Evolutionary conservation across 192 early-diverging fungal species (phyloP).

Genomic region (Chytriomyces sp.): DNA sequence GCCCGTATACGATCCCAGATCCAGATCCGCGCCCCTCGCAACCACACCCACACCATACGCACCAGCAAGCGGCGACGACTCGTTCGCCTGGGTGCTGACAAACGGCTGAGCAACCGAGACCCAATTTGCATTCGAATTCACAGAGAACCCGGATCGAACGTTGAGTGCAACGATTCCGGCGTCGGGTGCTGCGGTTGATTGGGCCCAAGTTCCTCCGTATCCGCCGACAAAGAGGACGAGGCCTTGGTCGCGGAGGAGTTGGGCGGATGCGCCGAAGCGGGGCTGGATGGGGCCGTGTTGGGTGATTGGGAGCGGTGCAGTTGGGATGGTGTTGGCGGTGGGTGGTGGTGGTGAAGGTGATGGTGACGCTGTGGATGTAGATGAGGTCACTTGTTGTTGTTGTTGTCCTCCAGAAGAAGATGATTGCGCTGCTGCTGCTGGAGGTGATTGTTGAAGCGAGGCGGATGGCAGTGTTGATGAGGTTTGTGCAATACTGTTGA

Average conservation of each 20-base stretch:
- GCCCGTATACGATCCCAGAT: not conserved
- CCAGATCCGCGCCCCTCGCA: not conserved
- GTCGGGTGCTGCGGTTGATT: too few relatives aligned
- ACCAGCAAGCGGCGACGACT: not conserved
- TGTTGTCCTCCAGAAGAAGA: not conserved
- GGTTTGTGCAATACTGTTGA: too few relatives aligned
- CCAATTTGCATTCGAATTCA: not conserved
- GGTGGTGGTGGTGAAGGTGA: not conserved
- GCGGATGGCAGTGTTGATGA: too few relatives aligned
- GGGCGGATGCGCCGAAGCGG: conserved; percentile 24
- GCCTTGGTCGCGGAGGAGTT: conserved; percentile 17
- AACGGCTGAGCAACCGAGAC: not conserved
- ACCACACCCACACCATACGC: not conserved
- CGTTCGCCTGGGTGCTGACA: not conserved
- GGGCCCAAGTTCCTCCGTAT: not conserved
- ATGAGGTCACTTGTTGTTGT: not conserved
- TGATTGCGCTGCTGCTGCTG: too few relatives aligned
- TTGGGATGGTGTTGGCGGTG: not conserved
- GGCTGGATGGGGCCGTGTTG: not conserved
- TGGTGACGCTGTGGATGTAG: not conserved
- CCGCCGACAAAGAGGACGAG: conserved; percentile 26
- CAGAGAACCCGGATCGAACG: not conserved
- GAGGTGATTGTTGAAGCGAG: too few relatives aligned
- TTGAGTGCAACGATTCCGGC: too few relatives aligned
- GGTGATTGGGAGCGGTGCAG: not conserved